Percentiles rank a stretch among this genome's conserved stretches.
Conservation (phyloP, 805 yeast species). For the Debaryomyces castellii region DNA sequence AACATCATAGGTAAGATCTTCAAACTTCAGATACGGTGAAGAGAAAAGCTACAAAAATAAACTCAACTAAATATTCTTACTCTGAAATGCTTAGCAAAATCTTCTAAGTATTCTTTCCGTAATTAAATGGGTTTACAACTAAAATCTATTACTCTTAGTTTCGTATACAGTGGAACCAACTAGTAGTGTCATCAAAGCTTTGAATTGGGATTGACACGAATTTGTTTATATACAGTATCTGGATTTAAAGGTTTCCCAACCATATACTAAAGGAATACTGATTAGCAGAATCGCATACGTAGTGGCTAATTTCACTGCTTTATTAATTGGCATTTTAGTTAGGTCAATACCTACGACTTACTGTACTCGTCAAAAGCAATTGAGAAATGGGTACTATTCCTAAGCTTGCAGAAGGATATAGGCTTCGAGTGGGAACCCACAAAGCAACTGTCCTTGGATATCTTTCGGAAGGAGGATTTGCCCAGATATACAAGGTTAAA, state of each 20-base stretch:
- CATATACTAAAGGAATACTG: background rate
- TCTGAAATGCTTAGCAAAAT: too few species aligned
- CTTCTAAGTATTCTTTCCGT: too few species aligned
- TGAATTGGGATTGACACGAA: background rate
- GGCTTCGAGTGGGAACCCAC: constrained; percentile 43
- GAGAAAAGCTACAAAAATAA: too few species aligned
- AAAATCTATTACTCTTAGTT: too few species aligned
- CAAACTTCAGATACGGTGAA: too few species aligned
- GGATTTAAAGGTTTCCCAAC: background rate
- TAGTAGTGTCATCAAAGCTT: too few species aligned
- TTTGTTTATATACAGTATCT: background rate
- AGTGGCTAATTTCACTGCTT: background rate
- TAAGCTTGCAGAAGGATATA: constrained; percentile 37
- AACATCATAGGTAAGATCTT: too few species aligned
- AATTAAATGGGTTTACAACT: too few species aligned
- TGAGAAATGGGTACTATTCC: constrained; percentile 23
- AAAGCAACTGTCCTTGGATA: constrained; percentile 32
- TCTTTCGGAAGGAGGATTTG: constrained; percentile 66
- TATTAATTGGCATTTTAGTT: background rate
- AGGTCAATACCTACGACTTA: background rate
- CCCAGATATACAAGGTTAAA: constrained; percentile 69
- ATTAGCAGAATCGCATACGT: background rate
- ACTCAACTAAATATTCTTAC: too few species aligned
- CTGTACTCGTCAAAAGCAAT: background rate
- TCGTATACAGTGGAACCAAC: too few species aligned